Base-by-base conservation (phyloP, 2,329 filamentous ascomycete species). In the Chaetomiaceae sp. region DNA sequence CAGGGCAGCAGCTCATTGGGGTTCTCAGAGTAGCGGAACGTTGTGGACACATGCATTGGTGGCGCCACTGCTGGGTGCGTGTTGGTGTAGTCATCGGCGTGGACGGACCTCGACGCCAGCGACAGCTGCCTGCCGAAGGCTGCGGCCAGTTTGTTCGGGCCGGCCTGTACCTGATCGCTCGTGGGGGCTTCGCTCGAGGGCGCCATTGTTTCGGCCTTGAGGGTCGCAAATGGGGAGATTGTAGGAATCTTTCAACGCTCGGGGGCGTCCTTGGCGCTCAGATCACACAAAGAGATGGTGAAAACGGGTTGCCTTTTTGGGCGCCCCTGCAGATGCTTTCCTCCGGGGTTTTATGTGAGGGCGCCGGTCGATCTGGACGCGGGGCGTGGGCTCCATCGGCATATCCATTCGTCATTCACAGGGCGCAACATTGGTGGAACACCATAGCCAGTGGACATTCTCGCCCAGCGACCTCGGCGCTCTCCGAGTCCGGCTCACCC, bases 11-110 rank as follows among this genome's bases (percentile, higher is more conserved):
- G 76, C 22, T 79, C 64, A 6, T 81, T 75, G 2, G 88, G 86
- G 62, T 95, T 76, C 43, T 72, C 67, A 22, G 75, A 72, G 65
- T 96, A 97, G 56, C 88, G 82, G 67, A 88, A 97, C 14, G 88
- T 97, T 11, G 91, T 96, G 51, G 88, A 89, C 53, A 94, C 81
- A 64, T 97, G 91, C 61, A 97, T 74, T 4, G 91, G 81, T 49
- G 93, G 91, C 11, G 91, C 89, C 45, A 97, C 84, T 62, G 93
- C 88, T 41, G 81, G 74, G 56, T 86, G 79, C 27, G 74, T 68
- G 65, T 88, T 87, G 58, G 93, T 75, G 58, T 73, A 73, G 68
- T 94, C 83, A 60, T 95, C 89, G 52, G 85, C 87, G 64, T 95
- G 89, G 53, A 95, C 72, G n/a, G 85, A 78, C 46, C 79, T 75